Base-by-base conservation (phyloP, 805 yeast genomes). In the Saturnispora silvae region DNA sequence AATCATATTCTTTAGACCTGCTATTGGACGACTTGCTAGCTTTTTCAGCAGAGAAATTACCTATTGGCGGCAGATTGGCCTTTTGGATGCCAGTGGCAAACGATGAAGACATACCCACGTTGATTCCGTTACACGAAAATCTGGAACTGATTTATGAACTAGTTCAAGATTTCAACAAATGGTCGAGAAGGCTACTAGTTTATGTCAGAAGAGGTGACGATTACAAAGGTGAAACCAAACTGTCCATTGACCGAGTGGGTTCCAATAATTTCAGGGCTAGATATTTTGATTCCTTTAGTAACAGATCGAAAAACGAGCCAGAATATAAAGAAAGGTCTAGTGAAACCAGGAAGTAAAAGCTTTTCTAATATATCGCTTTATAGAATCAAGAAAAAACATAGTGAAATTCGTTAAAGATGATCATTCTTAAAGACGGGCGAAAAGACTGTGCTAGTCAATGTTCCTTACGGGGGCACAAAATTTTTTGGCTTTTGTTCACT, bases 71-170 rank as follows among this genome's bases (percentile, higher is more conserved):
- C 1, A 64, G 97, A 45, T 64, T 92, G 25, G 83, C 92, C 20
- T 87, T 86, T 57, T 92, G 98, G 98, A 84, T 87, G 92, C 98
- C 98, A 0, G 81, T 94, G 1, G 94, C 96, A 1, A 86, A 87
- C 53, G 94, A 83, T 50, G 94, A 82, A 46, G 57, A 56, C 44
- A 49, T 52, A 29, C 58, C 60, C 9, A 74, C 81, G 32, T 64
- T 69, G 37, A 75, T 87, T 19, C 97, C 97, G 4, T 76, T 74
- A 47, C 96, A 92, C 57, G 67, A 72, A 43, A 72, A 70, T 30
- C 57, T 92, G 40, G 81, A 81, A 49, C 64, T 86, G 47, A 61
- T 78, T 33, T 76, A 81, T 46, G 75, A 77, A 42, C 67, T 94
- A 43, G 89, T 80, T 28, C 98, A 92, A 56, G 83, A 76, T 45